Conservation (phyloP, 768 basidiomycete genomes). For the Inosperma sp. region DNA sequence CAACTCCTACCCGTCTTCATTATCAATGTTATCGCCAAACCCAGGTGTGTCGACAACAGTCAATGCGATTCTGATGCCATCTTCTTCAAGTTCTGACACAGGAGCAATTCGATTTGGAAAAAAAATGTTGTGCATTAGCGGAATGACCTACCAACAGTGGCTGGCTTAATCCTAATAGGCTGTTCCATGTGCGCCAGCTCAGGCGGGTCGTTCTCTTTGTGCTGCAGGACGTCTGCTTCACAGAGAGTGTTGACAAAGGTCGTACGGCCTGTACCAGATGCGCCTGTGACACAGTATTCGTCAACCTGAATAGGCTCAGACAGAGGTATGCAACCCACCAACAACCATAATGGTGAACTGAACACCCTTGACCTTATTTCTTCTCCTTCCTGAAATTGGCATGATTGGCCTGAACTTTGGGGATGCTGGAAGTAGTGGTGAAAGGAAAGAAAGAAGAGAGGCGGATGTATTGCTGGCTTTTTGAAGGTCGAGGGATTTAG, state of each 20-base stretch:
- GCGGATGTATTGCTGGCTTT: too few species aligned
- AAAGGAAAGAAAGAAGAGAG: too few species aligned
- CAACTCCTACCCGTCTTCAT: constrained; percentile 68
- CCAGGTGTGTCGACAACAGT: constrained; percentile 92
- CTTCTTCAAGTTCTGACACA: constrained; percentile 76
- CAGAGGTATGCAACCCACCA: constrained; percentile 39
- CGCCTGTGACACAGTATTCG: constrained; percentile 44
- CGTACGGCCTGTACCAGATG: constrained; percentile 82
- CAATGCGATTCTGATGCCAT: constrained; percentile 83
- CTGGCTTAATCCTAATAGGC: constrained; percentile 73
- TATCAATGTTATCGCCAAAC: constrained; percentile 89
- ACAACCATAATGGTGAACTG: constrained; percentile 89
- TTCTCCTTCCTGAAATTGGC: constrained; percentile 49
- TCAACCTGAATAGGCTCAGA: not conserved
- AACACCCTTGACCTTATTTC: constrained; percentile 85
- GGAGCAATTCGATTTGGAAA: not conserved
- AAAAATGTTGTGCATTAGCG: not conserved
- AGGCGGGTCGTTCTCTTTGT: constrained; percentile 61
- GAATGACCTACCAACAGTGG: constrained; percentile 62
- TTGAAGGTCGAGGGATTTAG: too few species aligned
- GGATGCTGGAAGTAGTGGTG: too few species aligned
- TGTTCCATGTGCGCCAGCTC: constrained; percentile 74
- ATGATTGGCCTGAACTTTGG: constrained; percentile 24
- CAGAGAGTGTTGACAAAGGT: constrained; percentile 93
- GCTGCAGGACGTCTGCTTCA: constrained; percentile 68